These are phyloP conservation scores for Thelephora terrestris DNA, from an alignment of 1,284 basidiomycete species.

Conservation along the genomic window DNA sequence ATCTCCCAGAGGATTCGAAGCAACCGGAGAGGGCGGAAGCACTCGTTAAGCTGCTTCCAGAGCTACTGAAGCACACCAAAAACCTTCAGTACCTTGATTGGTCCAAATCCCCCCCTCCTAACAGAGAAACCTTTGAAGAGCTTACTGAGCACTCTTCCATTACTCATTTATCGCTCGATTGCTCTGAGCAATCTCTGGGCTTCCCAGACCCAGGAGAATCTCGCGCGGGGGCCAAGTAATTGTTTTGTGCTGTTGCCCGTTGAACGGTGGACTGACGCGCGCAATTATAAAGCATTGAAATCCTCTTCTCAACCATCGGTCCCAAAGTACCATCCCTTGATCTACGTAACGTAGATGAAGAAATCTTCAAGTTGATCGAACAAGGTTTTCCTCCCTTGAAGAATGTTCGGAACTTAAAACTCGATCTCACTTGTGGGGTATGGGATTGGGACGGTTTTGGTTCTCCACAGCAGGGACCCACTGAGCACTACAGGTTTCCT, in stretches of 20 bases:
- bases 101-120: not conserved
- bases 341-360: not conserved
- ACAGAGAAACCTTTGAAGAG: not conserved
- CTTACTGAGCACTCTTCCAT: not conserved
- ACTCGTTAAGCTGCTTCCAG: not conserved
- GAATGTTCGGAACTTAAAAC: not conserved
- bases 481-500: not conserved
- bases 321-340: not conserved
- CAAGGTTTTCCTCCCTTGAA: not conserved
- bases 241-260: not conserved
- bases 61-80: not conserved
- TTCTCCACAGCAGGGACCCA: not conserved
- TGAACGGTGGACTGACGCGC: not conserved
- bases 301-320: not conserved
- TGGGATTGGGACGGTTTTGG: not conserved
- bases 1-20: not conserved
- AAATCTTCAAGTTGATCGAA: not conserved
- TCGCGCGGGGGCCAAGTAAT: not conserved
- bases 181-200: not conserved
- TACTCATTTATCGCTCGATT: not conserved
- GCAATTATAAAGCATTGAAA: not conserved
- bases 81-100: not conserved
- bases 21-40: not conserved
- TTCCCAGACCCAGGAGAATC: not conserved
- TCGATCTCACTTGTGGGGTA: not conserved